Evolutionary conservation across 2,329 filamentous ascomycete genomes (phyloP).

Genomic region (Daldinia sp.): DNA sequence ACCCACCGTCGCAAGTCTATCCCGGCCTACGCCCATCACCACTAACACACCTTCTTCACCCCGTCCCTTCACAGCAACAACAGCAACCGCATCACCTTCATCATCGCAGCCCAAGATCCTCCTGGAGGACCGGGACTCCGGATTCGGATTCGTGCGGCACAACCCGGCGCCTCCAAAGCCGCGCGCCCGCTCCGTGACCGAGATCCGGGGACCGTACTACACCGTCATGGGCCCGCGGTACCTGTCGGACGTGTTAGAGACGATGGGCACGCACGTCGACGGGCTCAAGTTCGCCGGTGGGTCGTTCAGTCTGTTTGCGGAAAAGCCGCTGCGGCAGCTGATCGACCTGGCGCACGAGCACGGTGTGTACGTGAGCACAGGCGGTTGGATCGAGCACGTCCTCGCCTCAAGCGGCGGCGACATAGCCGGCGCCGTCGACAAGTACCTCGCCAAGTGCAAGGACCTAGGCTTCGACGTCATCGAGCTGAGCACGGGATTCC

Average conservation of each 20-base stretch:
- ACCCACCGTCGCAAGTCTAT: neutral
- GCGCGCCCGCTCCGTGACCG: constrained; percentile 62
- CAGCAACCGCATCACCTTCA: constrained; percentile 3
- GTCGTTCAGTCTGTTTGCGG: constrained; percentile 64
- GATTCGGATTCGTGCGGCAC: constrained; percentile 63
- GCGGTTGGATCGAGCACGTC: constrained; percentile 67
- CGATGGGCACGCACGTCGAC: constrained; percentile 67
- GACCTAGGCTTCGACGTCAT: constrained; percentile 66
- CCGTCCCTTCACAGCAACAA: constrained; percentile 23
- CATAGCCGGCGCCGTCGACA: constrained; percentile 59
- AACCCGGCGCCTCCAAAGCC: constrained; percentile 63
- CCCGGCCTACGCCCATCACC: neutral
- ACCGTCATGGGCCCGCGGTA: constrained; percentile 66
- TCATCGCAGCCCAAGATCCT: constrained; percentile 47
- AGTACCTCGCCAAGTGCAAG: constrained; percentile 65
- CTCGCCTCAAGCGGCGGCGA: constrained; percentile 57
- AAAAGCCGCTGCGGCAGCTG: constrained; percentile 59
- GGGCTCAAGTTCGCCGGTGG: constrained; percentile 68
- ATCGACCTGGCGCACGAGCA: constrained; percentile 63
- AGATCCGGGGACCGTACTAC: constrained; percentile 68
- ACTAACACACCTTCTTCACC: neutral
- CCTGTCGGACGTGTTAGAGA: constrained; percentile 65
- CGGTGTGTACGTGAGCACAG: constrained; percentile 66
- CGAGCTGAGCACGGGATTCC: constrained; percentile 65
- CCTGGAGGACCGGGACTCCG: constrained; percentile 61